Conservation (phyloP, 1,139 yeast species). For the Blastobotrys proliferans region DNA sequence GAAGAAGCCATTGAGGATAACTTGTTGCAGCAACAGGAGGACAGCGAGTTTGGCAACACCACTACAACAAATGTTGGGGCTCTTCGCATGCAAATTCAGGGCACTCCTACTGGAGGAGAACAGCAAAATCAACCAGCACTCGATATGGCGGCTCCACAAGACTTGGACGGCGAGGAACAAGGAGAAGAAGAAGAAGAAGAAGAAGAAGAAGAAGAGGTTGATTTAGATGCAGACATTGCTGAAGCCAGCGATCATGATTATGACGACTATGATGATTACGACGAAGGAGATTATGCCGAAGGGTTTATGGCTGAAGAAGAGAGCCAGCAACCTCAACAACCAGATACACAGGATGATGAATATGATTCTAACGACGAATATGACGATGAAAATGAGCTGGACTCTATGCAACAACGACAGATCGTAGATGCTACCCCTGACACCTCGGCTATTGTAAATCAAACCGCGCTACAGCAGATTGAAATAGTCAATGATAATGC, state of each 20-base stretch:
- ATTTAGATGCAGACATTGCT: slow-evolving; percentile 23
- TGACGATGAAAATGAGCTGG: slow-evolving; percentile 12
- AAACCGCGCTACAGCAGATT: slow-evolving; percentile 6
- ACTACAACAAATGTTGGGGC: background rate
- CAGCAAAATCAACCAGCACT: background rate
- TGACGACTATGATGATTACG: slow-evolving; percentile 11
- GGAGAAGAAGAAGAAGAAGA: slow-evolving; percentile 20
- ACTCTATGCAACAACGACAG: no score
- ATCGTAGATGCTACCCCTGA: background rate
- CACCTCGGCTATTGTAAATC: background rate
- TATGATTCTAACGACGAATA: slow-evolving; percentile 19
- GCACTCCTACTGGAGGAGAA: background rate
- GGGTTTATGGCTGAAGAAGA: slow-evolving; percentile 18
- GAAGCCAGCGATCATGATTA: slow-evolving; percentile 25
- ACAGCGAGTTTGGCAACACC: slow-evolving; percentile 24
- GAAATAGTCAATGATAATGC: background rate
- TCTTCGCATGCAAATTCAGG: slow-evolving; percentile 1
- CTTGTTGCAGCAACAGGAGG: slow-evolving; percentile 9
- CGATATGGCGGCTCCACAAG: no score
- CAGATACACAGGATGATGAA: slow-evolving; percentile 23
- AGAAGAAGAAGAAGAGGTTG: slow-evolving; percentile 13
- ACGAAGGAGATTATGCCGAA: slow-evolving; percentile 17
- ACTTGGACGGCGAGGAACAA: slow-evolving; percentile 5
- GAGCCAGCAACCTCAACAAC: no score
- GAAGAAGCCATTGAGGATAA: slow-evolving; percentile 19